Conservation (phyloP, 1,284 basidiomycete genomes). For the Phellopilus nigrolimitatus region DNA sequence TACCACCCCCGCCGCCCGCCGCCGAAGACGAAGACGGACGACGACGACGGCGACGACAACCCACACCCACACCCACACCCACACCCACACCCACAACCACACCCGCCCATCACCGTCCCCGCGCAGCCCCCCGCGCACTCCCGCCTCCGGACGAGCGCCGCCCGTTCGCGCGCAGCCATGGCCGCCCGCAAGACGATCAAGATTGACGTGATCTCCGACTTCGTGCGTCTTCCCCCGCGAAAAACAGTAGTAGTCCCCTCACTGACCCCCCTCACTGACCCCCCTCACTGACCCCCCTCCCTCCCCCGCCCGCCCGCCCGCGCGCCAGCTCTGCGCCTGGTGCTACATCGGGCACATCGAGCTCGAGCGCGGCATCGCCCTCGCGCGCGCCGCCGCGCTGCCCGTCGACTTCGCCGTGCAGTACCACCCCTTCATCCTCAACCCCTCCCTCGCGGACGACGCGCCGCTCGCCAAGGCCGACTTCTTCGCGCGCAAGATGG, state of each 20-base stretch:
- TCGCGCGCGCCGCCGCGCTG: conserved; percentile 54
- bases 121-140: too few relatives aligned
- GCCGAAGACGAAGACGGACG: too few relatives aligned
- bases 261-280: too few relatives aligned
- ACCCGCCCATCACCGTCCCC: too few relatives aligned
- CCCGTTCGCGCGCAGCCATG: too few relatives aligned
- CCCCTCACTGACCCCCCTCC: neutral
- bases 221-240: too few relatives aligned
- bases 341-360: conserved; percentile 74
- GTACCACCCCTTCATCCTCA: conserved; percentile 71
- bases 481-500: conserved; percentile 51
- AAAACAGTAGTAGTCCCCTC: too few relatives aligned
- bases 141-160: too few relatives aligned
- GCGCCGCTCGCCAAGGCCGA: conserved; percentile 43
- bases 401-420: conserved; percentile 67
- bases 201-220: conserved; percentile 16
- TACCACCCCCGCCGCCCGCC: too few relatives aligned
- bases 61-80: too few relatives aligned
- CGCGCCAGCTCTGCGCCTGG: conserved; percentile 59
- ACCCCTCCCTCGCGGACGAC: conserved; percentile 42
- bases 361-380: conserved; percentile 52
- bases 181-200: conserved; percentile 9
- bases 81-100: too few relatives aligned
- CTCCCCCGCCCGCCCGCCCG: neutral
- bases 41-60: too few relatives aligned